Base-by-base conservation (phyloP, 139 green algal species). In the Haematococcus sp. region DNA sequence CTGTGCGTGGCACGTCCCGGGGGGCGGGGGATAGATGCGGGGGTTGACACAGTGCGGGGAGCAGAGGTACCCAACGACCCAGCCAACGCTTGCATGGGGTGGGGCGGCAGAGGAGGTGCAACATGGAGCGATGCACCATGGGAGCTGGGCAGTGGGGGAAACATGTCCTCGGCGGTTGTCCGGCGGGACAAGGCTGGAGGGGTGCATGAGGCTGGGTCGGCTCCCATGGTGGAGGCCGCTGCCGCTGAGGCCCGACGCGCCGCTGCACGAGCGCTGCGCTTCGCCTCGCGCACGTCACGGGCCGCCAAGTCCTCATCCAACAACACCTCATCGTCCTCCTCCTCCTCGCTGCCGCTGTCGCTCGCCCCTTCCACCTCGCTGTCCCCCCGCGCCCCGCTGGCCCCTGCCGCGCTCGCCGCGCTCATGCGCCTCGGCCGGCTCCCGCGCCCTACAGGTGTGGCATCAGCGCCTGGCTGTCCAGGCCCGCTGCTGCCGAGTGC, bases 281-380 rank as follows among this genome's bases (percentile, higher is more conserved):
- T 33, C 22, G 58, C 58, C 25, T 65, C 30, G 7, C 40, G 40
- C 34, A n/a, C 58, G 3, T 65, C 58, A 22, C 58, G 33, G 3
- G 49, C 49, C 33, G 27, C 61, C 44, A 58, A 25, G 3, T 70
- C 43, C 32, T 66, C 60, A 23, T 59, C 58, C 58, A 65, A n/a
- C 58, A 65, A 9, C 58, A 65, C 63, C 46, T n/a, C 51, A 20
- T 71, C 71, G 0, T 54, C 60, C 4, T 70, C 71, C 35, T 70
- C 58, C 15, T 70, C 58, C 20, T 55, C 63, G 27, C 35, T 60
- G 27, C 40, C 65, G 27, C 35, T 33, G 1, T 23, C 46, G 1
- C 30, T 31, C 46, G 9, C 30, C 2, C 19, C 46, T 0, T 0
- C 67, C 1, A 4, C 63, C 0, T 52, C 65, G 0, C 33, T 63